phyloP scores from a whole-genome alignment of 371 early-diverging fungal species.

The Mucor circinelloides region DNA sequence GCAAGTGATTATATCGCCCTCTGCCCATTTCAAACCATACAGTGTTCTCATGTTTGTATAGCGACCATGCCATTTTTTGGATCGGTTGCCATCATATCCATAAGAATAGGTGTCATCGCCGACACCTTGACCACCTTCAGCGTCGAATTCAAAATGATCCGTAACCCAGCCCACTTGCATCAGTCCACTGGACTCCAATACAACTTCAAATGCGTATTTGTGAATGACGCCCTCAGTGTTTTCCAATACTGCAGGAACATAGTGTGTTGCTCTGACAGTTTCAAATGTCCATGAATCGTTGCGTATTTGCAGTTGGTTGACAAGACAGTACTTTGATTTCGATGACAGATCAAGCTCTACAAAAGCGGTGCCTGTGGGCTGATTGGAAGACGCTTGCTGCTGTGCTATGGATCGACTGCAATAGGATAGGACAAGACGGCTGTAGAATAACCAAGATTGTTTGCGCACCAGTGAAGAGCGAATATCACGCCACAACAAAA shows the following conservation, averaged over 20 bases:
- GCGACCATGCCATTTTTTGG: slow-evolving; percentile 72
- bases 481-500: slow-evolving; percentile 35
- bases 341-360: slow-evolving; percentile 35
- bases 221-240: slow-evolving; percentile 21
- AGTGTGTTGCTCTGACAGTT: slow-evolving; percentile 52
- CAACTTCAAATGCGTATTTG: slow-evolving; percentile 64
- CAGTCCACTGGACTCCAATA: slow-evolving; percentile 59
- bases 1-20: slow-evolving; percentile 65
- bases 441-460: slow-evolving; percentile 34
- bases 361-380: slow-evolving; percentile 24
- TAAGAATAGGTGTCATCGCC: slow-evolving; percentile 74
- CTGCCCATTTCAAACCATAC: slow-evolving; percentile 67
- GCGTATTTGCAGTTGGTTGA: slow-evolving; percentile 39
- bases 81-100: slow-evolving; percentile 70
- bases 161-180: slow-evolving; percentile 79
- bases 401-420: slow-evolving; percentile 18
- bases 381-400: neutral
- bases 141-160: slow-evolving; percentile 53
- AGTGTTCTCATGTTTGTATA: slow-evolving; percentile 16
- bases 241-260: slow-evolving; percentile 22
- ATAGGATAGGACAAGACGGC: slow-evolving; percentile 35
- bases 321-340: slow-evolving; percentile 36
- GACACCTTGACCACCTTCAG: slow-evolving; percentile 74
- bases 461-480: slow-evolving; percentile 20
- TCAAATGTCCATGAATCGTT: slow-evolving; percentile 76